Percentiles rank a stretch among this genome's conserved stretches.
phyloP scores from a whole-genome alignment of 2,329 filamentous ascomycete genomes.

The Monilinia laxa region DNA sequence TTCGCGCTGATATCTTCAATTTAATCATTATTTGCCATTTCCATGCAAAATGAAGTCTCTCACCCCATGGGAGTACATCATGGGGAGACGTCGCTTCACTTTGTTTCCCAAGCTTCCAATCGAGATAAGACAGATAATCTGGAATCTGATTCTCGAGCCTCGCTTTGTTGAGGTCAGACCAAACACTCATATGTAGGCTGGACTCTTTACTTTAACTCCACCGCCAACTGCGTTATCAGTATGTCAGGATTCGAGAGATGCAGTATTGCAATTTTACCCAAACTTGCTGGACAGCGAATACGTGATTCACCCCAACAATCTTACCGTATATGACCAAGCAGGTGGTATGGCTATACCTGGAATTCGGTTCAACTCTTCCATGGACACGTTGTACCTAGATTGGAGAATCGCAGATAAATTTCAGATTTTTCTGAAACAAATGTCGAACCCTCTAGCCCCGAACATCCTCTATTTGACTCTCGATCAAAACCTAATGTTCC shows the following conservation, averaged over 20 bases:
- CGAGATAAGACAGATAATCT: neutral
- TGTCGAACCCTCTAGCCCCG: neutral
- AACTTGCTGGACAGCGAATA: too few relatives aligned
- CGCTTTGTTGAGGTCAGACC: neutral
- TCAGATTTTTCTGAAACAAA: neutral
- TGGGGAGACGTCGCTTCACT: neutral
- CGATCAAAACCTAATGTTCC: neutral
- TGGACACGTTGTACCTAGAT: neutral
- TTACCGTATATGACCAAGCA: neutral
- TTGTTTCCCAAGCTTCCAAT: neutral
- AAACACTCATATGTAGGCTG: accelerated
- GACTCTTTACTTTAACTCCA: neutral
- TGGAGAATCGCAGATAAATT: neutral
- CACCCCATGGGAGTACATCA: neutral
- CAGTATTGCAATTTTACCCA: neutral
- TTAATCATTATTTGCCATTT: neutral
- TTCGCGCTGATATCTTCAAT: too few relatives aligned
- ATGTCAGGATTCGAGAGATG: neutral
- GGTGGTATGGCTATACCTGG: too few relatives aligned
- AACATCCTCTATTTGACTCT: neutral
- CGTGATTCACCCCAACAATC: too few relatives aligned
- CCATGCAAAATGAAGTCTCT: neutral
- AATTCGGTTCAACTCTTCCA: neutral
- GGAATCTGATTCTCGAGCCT: neutral
- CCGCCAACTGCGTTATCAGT: neutral